Evolutionary conservation across 75 land plant genomes (phyloP).

Genomic region (Cupressus sempervirens): DNA sequence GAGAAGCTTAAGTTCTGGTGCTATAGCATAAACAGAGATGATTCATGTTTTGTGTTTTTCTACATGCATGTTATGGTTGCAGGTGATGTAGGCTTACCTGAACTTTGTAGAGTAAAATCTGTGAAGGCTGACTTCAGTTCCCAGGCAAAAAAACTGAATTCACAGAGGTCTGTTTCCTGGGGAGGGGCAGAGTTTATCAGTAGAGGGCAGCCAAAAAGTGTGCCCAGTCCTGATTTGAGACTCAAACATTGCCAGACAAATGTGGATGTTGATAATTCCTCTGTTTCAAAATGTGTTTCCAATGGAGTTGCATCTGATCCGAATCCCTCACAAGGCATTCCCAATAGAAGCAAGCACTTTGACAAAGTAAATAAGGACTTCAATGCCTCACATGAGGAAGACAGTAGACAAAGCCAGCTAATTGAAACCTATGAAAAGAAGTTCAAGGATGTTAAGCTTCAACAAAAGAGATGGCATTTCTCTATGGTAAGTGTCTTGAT

Average conservation of each 20-base stretch:
- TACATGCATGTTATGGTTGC: neutral
- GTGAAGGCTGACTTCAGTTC: neutral
- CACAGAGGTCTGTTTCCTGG: neutral
- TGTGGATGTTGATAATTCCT: neutral
- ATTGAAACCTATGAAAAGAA: neutral
- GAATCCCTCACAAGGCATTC: neutral
- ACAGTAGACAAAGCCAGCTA: neutral
- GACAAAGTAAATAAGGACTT: neutral
- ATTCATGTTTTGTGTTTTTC: neutral
- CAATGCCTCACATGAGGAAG: neutral
- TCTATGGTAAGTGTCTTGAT: neutral
- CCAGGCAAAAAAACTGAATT: neutral
- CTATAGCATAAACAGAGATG: neutral
- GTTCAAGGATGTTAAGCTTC: neutral
- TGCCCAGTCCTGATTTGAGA: neutral
- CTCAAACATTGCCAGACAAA: neutral
- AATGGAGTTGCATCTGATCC: neutral
- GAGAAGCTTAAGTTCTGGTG: neutral
- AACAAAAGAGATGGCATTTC: neutral
- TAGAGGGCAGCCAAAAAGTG: neutral
- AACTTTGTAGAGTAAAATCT: constrained; percentile 4
- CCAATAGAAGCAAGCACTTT: neutral
- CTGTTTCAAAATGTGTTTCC: neutral
- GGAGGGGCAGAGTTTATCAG: constrained; percentile 1
- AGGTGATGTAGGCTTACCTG: neutral